A percentile compares a stretch with the other conserved stretches of the same genome.
phyloP scores from a whole-genome alignment of 164 flowering plant species.

The Cinnamomum chago region DNA sequence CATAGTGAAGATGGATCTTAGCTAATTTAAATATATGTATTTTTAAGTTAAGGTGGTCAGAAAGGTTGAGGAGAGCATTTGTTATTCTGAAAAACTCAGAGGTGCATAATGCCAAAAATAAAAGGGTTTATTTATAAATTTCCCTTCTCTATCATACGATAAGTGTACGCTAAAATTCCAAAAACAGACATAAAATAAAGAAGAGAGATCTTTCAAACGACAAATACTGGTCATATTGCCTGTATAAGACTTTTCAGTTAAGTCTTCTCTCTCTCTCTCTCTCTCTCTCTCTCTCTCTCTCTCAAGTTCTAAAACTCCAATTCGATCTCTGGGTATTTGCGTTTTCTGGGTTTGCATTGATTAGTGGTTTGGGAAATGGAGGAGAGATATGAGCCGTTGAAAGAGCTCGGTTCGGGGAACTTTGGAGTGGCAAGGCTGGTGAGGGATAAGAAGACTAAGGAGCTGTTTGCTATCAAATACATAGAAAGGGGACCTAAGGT shows the following conservation, averaged over 20 bases:
- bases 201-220: neutral
- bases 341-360: neutral
- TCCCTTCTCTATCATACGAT: too few species aligned
- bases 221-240: neutral
- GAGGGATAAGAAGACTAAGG: constrained; percentile 51
- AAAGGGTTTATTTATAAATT: too few species aligned
- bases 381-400: constrained; percentile 46
- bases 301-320: too few species aligned
- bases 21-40: too few species aligned
- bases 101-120: too few species aligned
- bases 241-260: neutral
- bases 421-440: constrained; percentile 55
- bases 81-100: too few species aligned
- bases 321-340: neutral
- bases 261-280: neutral
- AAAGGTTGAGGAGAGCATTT: too few species aligned
- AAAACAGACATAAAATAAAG: neutral
- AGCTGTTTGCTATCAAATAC: constrained; percentile 54
- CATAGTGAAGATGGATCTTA: too few species aligned
- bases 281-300: neutral
- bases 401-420: constrained; percentile 49
- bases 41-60: too few species aligned
- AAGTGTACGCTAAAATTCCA: neutral
- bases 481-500: constrained; percentile 53
- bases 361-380: constrained; percentile 24